These are phyloP conservation scores for Aspergillus melleus DNA, from an alignment of 2,329 filamentous ascomycete species.

Conservation along the genomic window DNA sequence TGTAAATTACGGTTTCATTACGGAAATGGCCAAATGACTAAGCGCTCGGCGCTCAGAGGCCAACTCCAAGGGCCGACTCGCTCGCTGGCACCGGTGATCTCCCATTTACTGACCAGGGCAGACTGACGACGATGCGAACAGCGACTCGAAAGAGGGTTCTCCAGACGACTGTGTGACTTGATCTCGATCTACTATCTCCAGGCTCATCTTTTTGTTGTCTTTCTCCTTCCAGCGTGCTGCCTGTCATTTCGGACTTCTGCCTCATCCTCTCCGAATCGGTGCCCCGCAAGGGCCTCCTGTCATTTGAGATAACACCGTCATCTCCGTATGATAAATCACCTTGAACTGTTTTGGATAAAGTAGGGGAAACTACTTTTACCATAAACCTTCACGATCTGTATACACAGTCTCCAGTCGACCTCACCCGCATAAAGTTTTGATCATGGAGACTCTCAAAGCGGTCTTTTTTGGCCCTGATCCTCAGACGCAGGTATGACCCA, in stretches of 20 bases:
- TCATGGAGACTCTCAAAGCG: constrained; percentile 82
- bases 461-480: constrained; percentile 93
- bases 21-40: neutral
- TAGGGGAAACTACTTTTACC: neutral
- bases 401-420: neutral
- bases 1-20: neutral
- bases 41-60: neutral
- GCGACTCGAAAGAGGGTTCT: neutral
- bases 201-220: neutral
- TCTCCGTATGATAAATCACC: neutral
- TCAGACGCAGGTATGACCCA: constrained; percentile 73
- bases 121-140: neutral
- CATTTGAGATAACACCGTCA: neutral
- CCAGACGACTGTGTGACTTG: neutral
- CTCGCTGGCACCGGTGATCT: neutral
- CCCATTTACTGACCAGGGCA: neutral
- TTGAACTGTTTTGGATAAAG: neutral
- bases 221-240: neutral
- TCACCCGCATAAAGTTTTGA: constrained; percentile 12
- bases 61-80: neutral
- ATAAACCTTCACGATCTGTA: neutral
- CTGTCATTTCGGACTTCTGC: neutral
- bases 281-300: neutral
- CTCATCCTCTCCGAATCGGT: neutral
- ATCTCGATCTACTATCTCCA: neutral